Conservation (phyloP, 495 filamentous ascomycete species). For the Aspergillus nidulans region DNA sequence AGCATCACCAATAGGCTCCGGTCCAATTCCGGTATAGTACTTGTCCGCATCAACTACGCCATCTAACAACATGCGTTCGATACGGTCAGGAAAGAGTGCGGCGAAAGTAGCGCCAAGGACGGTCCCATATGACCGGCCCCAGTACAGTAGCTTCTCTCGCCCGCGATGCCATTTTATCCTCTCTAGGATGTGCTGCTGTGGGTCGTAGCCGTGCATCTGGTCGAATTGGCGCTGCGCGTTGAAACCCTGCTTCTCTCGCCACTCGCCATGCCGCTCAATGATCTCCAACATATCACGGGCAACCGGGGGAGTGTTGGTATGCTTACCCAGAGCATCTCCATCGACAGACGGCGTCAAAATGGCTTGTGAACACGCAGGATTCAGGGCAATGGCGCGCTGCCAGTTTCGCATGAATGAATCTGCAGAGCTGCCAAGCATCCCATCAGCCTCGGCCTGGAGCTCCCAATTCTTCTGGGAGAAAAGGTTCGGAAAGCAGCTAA, state of each 20-base stretch:
- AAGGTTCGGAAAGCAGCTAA: slow-evolving; percentile 45
- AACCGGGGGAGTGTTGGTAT: slow-evolving; percentile 44
- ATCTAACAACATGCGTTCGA: slow-evolving; percentile 48
- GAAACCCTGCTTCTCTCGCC: slow-evolving; percentile 34
- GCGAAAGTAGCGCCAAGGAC: slow-evolving; percentile 57
- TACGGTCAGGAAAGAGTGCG: slow-evolving; percentile 49
- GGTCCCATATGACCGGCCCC: slow-evolving; percentile 68
- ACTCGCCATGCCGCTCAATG: slow-evolving; percentile 46
- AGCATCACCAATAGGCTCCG: slow-evolving; percentile 43
- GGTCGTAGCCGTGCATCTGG: slow-evolving; percentile 26
- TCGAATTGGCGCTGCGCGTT: slow-evolving; percentile 26
- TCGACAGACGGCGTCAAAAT: slow-evolving; percentile 22
- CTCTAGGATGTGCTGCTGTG: slow-evolving; percentile 20
- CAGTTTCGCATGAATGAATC: slow-evolving; percentile 40
- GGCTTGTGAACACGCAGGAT: slow-evolving; percentile 30
- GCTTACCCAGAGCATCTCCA: slow-evolving; percentile 38
- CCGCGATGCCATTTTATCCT: slow-evolving; percentile 33
- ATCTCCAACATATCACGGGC: slow-evolving; percentile 50
- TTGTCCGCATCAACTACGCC: slow-evolving; percentile 51
- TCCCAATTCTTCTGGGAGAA: slow-evolving; percentile 38
- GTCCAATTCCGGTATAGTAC: slow-evolving; percentile 38
- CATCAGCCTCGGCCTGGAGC: slow-evolving; percentile 35
- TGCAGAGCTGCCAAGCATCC: slow-evolving; percentile 35
- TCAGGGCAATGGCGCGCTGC: slow-evolving; percentile 45
- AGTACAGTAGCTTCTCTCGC: slow-evolving; percentile 51